Evolutionary conservation across 2,329 filamentous ascomycete species (phyloP).

Genomic region (Trichoderma arundinaceum): DNA sequence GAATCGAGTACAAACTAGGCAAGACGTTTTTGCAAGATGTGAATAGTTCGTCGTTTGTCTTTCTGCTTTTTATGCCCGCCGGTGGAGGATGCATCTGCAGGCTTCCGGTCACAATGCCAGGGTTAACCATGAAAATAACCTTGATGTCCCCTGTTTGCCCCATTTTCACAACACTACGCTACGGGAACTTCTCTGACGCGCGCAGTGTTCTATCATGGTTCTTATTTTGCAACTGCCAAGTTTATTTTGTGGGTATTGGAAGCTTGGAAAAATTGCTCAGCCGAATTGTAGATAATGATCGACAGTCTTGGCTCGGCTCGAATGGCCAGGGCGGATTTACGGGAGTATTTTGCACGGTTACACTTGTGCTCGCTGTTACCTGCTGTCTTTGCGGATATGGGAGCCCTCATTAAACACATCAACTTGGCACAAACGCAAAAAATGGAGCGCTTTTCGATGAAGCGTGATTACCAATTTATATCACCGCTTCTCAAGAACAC

Average conservation of each 20-base stretch:
- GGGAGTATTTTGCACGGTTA: background rate
- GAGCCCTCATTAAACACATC: no score
- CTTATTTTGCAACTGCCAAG: slow-evolving; percentile 6
- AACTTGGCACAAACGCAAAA: no score
- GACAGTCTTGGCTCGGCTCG: background rate
- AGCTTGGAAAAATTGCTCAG: background rate
- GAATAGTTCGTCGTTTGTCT: background rate
- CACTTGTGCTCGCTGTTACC: background rate
- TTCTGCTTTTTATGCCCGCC: background rate
- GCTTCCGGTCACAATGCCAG: background rate
- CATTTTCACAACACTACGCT: background rate
- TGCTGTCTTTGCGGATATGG: background rate
- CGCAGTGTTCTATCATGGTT: background rate
- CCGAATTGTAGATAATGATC: background rate
- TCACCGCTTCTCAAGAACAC: no score
- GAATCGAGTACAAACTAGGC: no score
- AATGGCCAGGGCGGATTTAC: background rate
- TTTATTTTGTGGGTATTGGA: slow-evolving; percentile 1
- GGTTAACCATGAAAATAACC: slow-evolving; percentile 1
- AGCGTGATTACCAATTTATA: no score
- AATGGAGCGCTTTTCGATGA: no score
- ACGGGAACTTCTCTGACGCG: background rate
- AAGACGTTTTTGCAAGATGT: no score
- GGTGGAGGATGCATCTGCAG: background rate
- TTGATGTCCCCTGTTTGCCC: background rate